A percentile compares a stretch with the other conserved stretches of the same genome.
Conservation (phyloP, 306 rosid genomes). For the Malus sylvestris region DNA sequence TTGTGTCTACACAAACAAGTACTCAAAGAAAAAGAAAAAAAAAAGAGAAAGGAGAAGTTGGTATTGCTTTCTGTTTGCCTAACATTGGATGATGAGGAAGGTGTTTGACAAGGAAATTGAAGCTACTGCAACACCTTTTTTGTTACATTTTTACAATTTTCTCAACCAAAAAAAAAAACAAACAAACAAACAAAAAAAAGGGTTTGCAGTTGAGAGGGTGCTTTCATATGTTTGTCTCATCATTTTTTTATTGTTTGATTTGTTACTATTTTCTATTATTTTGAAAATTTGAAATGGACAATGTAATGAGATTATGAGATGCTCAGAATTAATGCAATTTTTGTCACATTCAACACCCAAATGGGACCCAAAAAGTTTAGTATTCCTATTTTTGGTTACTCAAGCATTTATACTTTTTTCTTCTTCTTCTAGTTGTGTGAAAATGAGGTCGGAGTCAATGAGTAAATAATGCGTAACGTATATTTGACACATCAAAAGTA, state of each 20-base stretch:
- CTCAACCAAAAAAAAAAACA: not conserved
- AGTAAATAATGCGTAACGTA: too few species aligned
- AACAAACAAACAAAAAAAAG: not conserved
- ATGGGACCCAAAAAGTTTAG: constrained; percentile 10
- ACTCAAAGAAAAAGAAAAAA: constrained; percentile 71
- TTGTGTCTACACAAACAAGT: constrained; percentile 5
- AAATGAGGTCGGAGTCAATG: not conserved
- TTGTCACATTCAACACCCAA: not conserved
- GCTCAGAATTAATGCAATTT: constrained; percentile 4
- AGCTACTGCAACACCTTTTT: constrained; percentile 28
- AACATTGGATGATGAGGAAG: constrained; percentile 22
- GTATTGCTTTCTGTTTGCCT: constrained; percentile 33
- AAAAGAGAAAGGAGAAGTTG: constrained; percentile 36
- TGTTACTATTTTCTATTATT: constrained; percentile 1
- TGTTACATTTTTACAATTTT: constrained; percentile 13
- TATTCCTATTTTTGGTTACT: too few species aligned
- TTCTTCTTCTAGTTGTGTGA: not conserved
- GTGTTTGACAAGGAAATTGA: constrained; percentile 58
- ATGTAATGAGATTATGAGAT: not conserved
- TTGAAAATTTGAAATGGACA: constrained; percentile 28
- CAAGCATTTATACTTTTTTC: too few species aligned
- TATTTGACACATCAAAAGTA: too few species aligned
- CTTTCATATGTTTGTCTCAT: constrained; percentile 30
- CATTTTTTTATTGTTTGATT: not conserved
- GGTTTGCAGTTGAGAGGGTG: constrained; percentile 44